These are phyloP conservation scores for Ochetophila trinervis DNA, from an alignment of 306 rosid species.

Conservation along the genomic window DNA sequence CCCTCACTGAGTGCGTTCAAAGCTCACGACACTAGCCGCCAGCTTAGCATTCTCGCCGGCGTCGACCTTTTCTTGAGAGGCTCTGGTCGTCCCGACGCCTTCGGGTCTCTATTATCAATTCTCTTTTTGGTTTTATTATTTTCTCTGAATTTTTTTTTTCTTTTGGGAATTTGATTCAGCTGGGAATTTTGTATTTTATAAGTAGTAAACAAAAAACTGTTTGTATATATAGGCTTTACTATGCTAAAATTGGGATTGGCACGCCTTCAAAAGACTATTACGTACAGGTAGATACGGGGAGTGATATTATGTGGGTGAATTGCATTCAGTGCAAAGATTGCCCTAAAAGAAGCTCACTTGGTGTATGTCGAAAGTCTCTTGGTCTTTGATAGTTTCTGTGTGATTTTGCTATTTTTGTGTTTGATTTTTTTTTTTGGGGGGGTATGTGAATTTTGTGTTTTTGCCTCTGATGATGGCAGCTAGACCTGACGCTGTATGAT, in stretches of 20 bases:
- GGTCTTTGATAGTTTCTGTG: too few species aligned
- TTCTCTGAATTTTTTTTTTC: too few species aligned
- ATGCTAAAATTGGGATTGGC: conserved; percentile 95
- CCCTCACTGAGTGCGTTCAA: conserved; percentile 64
- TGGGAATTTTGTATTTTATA: background rate
- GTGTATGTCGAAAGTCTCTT: conserved; percentile 62
- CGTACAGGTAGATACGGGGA: conserved; percentile 94
- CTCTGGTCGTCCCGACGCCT: conserved; percentile 83
- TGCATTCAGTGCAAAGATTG: conserved; percentile 89
- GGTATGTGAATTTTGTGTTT: background rate
- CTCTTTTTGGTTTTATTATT: background rate
- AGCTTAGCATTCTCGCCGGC: conserved; percentile 74
- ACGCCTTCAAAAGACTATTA: conserved; percentile 84
- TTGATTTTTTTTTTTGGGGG: too few species aligned
- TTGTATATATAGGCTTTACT: conserved; percentile 68
- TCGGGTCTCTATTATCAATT: conserved; percentile 46
- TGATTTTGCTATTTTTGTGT: too few species aligned
- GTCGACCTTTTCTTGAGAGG: conserved; percentile 97
- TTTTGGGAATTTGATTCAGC: background rate
- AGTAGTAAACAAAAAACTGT: conserved; percentile 8
- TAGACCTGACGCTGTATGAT: conserved; percentile 77
- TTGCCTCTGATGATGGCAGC: conserved; percentile 37
- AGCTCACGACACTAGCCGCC: conserved; percentile 85
- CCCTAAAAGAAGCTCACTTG: conserved; percentile 78
- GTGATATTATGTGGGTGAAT: conserved; percentile 97